Evolutionary conservation across 805 yeast genomes (phyloP).

Genomic region (Zygotorulaspora sp.): DNA sequence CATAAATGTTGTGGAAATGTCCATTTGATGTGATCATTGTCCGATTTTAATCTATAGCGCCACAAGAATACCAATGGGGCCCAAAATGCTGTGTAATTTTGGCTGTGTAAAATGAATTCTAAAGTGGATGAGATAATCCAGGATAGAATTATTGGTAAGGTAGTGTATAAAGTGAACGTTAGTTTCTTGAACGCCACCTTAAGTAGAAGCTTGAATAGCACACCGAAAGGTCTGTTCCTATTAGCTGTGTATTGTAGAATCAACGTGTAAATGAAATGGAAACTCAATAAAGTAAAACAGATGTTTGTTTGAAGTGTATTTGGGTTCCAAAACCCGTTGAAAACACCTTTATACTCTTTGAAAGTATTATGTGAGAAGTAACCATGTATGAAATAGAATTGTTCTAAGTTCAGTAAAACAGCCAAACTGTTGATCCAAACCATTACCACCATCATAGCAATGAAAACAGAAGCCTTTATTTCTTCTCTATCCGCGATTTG

Average conservation of each 20-base stretch:
- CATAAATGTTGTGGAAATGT: constrained; percentile 19
- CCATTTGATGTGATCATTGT: constrained; percentile 17
- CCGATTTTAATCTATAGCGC: constrained; percentile 14
- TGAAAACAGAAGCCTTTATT: constrained; percentile 8
- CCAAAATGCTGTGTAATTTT: constrained; percentile 16
- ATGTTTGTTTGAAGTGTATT: neutral
- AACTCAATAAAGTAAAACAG: neutral
- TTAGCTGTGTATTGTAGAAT: constrained; percentile 6
- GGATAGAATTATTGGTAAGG: constrained; percentile 14
- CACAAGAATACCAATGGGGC: constrained; percentile 17
- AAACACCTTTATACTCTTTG: constrained; percentile 3
- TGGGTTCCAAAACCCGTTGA: constrained; percentile 3
- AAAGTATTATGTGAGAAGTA: constrained; percentile 8
- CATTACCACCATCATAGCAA: constrained; percentile 2
- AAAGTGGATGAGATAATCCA: constrained; percentile 14
- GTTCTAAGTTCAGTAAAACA: constrained; percentile 10
- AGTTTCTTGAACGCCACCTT: constrained; percentile 8
- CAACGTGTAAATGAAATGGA: constrained; percentile 1
- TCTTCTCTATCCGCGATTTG: constrained; percentile 12
- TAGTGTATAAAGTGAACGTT: constrained; percentile 11
- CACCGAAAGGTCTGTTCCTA: constrained; percentile 11
- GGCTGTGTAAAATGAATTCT: constrained; percentile 19
- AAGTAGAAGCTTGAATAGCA: constrained; percentile 6
- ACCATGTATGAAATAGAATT: constrained; percentile 8
- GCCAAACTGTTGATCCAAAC: constrained; percentile 3